Evolutionary conservation across 768 basidiomycete genomes (phyloP), one percentile per base, ranked within the genome.

Genomic region (Crucibulum laeve): DNA sequence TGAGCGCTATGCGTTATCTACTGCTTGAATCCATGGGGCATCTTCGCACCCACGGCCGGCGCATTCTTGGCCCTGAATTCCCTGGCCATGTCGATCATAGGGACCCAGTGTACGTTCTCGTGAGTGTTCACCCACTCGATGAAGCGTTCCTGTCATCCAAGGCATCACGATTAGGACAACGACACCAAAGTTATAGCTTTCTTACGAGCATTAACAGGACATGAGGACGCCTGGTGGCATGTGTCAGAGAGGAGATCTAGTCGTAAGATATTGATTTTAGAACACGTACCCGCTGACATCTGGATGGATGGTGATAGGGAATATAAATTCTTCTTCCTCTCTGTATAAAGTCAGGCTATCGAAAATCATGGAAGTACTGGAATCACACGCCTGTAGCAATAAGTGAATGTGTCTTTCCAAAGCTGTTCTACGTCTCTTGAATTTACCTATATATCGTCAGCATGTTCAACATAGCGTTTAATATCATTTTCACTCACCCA

Each of bases 281-380:
- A 24, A 8, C 5, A 56, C 76, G 52, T 60, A 76, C 74, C 84
- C 84, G 54, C 80, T 80, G 18, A 85, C 83, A 51, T 88, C 85
- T 1, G 87, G 86, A 52, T 88, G 87, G 30, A 90, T 84, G 2
- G 86, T 87, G 45, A 88, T 75, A 0, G 84, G 84, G 41, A 86
- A 83, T n/a, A 82, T 72, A 45, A 84, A 82, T 56, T 77, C 71
- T 50, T 77, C 73, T 58, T 82, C 77, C 48, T 81, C 80, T 35
- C 79, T 77, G 39, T 28, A 43, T 21, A 45, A 39, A 43, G 40
- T 38, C 47, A 42, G 28, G 8, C 7, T 33, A 3, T 4, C 41
- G n/a, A 17, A 14, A 13, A 18, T n/a, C 14, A n/a, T 13, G 39
- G 18, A 11, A 26, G 41, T 4, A 15, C 2, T 23, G 15, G 11